phyloP scores from a whole-genome alignment of 2,329 filamentous ascomycete genomes.

The Fusarium sp. region DNA sequence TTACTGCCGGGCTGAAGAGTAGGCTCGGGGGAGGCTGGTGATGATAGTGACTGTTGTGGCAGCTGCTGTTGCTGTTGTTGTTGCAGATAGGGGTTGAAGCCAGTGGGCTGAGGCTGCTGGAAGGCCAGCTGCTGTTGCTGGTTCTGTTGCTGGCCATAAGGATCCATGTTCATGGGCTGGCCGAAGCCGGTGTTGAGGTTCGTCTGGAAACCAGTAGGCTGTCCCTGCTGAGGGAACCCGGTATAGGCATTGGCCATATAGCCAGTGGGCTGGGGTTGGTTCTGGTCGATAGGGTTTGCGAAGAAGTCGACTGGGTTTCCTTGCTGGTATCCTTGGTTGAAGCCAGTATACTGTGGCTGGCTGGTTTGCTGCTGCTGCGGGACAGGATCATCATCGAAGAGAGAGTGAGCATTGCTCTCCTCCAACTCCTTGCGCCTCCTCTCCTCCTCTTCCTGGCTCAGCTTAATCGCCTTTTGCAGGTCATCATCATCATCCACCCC shows the following conservation, averaged over 20 bases:
- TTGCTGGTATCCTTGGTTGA: constrained; percentile 98
- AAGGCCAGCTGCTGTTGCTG: constrained; percentile 52
- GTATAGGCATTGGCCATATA: constrained; percentile 68
- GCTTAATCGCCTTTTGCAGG: constrained; percentile 90
- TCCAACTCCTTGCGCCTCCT: constrained; percentile 87
- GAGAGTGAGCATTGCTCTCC: constrained; percentile 81
- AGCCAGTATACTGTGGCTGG: constrained; percentile 84
- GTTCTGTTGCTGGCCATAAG: constrained; percentile 65
- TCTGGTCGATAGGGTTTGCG: constrained; percentile 87
- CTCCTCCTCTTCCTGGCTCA: constrained; percentile 96
- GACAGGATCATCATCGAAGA: constrained; percentile 85
- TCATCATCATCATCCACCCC: constrained; percentile 80
- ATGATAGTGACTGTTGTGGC: constrained; percentile 53
- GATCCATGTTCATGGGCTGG: constrained; percentile 76
- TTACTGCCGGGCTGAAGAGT: constrained; percentile 83
- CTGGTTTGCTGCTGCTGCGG: constrained; percentile 61
- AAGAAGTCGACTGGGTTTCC: constrained; percentile 97
- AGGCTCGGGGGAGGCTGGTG: constrained; percentile 64
- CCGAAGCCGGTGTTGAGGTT: constrained; percentile 76
- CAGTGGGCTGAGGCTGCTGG: constrained; percentile 63
- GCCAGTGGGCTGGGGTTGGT: constrained; percentile 83
- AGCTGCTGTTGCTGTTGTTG: constrained; percentile 43
- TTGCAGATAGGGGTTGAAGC: constrained; percentile 63
- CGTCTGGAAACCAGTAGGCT: constrained; percentile 63
- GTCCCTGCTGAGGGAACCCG: constrained; percentile 58